Evolutionary conservation across 345 rosid genomes (phyloP), one percentile per base, ranked within the genome.

Genomic region (Populus simonii): DNA sequence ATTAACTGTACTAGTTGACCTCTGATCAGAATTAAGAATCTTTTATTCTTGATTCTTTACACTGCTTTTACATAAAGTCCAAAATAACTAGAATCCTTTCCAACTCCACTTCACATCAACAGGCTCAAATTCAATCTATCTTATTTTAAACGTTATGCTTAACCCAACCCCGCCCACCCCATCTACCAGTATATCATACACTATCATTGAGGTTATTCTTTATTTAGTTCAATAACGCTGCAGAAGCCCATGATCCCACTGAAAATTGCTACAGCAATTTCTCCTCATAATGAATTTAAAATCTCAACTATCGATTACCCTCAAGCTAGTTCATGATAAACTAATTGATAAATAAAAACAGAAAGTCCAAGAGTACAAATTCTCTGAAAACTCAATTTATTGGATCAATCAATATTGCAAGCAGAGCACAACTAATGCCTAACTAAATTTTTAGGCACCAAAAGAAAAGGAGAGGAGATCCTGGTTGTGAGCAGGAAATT

Each of bases 41-140:
- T 29, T 41, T 41, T 10, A 45, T 63, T 47, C 75, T 77, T 70
- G 47, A 71, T 77, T 41, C 80, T 45, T 18, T 43, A 62, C 49
- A 22, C 49, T 41, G 17, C 35, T 43, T 22, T 18, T 23, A 4
- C 8, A 31, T 49, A 65, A 29, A 66, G 10, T 36, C 22, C 31
- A 57, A n/a, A 47, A 47, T 47, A 20, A 25, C 33, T 2, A 67
- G 3, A 45, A 11, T 22, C 47, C 47, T 7, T 31, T 39, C 9
- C 1, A 29, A 31, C 51, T 49, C n/a, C 57, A 51, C 57, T 51
- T 51, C 8, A 18, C 3, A 45, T 10, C 22, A 33, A 39, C 59
- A 25, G 68, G 68, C 59, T 68, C 36, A 33, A 39, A 68, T 27
- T 23, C 29, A 69, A 69, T 35, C 73, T 66, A 49, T 65, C 12